A percentile compares a stretch with the other conserved stretches of the same genome.
Evolutionary conservation across 177 flowering plant species (phyloP).

Genomic region (Tripterygium wilfordii): DNA sequence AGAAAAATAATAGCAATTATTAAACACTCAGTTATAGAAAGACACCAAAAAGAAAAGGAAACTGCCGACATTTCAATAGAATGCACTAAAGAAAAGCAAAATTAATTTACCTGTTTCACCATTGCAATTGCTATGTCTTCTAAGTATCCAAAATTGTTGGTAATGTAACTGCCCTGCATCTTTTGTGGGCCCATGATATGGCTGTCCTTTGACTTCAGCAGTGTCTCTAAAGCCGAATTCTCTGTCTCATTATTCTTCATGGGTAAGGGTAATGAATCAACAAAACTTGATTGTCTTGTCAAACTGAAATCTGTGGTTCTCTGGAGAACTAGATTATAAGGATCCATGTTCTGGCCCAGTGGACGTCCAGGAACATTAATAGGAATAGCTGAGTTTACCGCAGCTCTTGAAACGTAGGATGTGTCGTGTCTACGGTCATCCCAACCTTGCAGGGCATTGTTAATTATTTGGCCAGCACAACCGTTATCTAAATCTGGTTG

Average conservation of each 20-base stretch:
- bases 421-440: slow-evolving; percentile 23
- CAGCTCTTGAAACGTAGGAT: slow-evolving; percentile 19
- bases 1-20: too few relatives aligned
- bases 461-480: slow-evolving; percentile 17
- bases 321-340: slow-evolving; percentile 13
- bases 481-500: slow-evolving; percentile 22
- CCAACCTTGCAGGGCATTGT: slow-evolving; percentile 27
- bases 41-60: too few relatives aligned
- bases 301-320: slow-evolving; percentile 22
- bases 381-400: slow-evolving; percentile 20
- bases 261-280: slow-evolving; percentile 22
- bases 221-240: slow-evolving; percentile 19
- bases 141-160: slow-evolving; percentile 40
- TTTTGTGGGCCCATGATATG: slow-evolving; percentile 27
- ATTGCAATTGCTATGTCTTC: slow-evolving; percentile 53
- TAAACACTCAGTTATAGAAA: too few relatives aligned
- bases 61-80: too few relatives aligned
- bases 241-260: slow-evolving; percentile 25
- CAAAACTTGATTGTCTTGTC: slow-evolving; percentile 21
- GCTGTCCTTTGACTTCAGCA: slow-evolving; percentile 28
- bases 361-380: slow-evolving; percentile 14
- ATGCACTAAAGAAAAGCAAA: not conserved
- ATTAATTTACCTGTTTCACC: slow-evolving; percentile 44
- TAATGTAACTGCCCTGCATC: slow-evolving; percentile 20
- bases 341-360: slow-evolving; percentile 21